Base-by-base conservation (phyloP, 805 yeast genomes). In the Candida rishiriensis region DNA sequence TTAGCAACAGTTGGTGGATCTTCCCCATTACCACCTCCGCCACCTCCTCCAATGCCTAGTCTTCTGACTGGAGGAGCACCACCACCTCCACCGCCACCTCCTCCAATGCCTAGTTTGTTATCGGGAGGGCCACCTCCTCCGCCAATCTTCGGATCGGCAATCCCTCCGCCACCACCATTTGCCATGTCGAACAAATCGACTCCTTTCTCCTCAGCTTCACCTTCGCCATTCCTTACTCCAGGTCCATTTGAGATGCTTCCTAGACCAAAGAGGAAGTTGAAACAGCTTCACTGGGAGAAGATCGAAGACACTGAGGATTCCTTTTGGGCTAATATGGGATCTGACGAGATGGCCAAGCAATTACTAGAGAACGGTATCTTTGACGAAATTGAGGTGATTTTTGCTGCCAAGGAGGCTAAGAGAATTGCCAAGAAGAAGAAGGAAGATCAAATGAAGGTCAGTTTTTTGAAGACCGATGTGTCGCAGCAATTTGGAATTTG, bases 231-330 rank as follows among this genome's bases (percentile, higher is more conserved):
- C 3, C 40, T 66, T 29, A 47, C 52, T 3, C 46, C 59, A 17
- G 62, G 64, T 30, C 65, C 69, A 35, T 73, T 70, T 59, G 83
- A 76, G 34, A 66, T 66, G 40, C 73, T 74, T 48, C 86, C 85
- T 26, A 70, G 88, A 49, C 90, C 95, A 3, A 81, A 78, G 57
- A 73, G 79, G 47, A 87, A 85, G 60, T 75, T 93, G 51, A 93
- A 95, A 61, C 99, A 91, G 61, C 75, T 93, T 71, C 99, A 93
- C 62, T 95, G 98, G 98, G 97, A 91, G 54, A 88, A 86, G 57
- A 73, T 95, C 33, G 96, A 91, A 30, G 75, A 81, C 47, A 84
- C 93, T 16, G 85, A 83, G 41, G 78, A 83, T 37, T 90, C 98
- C 0, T 85, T 93, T 47, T 91, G 99, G 98, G 76, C 80, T 15